Evolutionary conservation across 345 rosid species (phyloP), one percentile per base, ranked within the genome.

Genomic region (Pistacia vera): DNA sequence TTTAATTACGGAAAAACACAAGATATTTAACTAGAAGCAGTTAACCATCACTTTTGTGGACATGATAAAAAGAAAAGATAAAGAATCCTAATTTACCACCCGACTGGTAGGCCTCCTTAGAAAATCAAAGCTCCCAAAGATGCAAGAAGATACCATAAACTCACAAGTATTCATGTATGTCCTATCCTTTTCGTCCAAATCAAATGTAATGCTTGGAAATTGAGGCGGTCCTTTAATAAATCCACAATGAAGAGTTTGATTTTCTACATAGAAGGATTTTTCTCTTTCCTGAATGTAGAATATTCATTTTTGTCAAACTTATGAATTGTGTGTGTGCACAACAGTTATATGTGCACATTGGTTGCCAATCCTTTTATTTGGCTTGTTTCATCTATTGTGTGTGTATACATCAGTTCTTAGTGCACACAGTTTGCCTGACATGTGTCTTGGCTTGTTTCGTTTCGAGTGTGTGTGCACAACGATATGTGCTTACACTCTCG

Each of bases 121-220:
- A 81, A 93, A 93, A 85, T 95, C 99, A 79, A 91, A 93, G 88
- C 91, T 93, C 62, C 98, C 98, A 16, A 95, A 93, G 62, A 95
- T 95, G 88, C 99, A 95, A 79, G 99, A 93, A 78, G 99, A 91
- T 38, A 95, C 99, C 2, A 83, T 89, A 73, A 95, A 79, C 68
- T 48, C 66, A 83, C 97, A 95, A 73, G 84, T 84, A 76, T 83
- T 89, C 97, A 95, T 90, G 73, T 86, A 95, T 4, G 83, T 85
- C 78, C 78, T 88, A 78, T 95, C 95, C 71, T 60, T 86, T 74
- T 87, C 93, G 28, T 81, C 88, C 78, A 95, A 77, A 78, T 93
- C 92, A 20, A 93, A 95, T 55, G 89, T 91, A 66, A 83, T 70
- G 81, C 86, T 84, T 17, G 87, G 80, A 66, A 56, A 71, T 68